Conservation (phyloP, 805 yeast species). For the Vanderwaltozyma yarrowii region DNA sequence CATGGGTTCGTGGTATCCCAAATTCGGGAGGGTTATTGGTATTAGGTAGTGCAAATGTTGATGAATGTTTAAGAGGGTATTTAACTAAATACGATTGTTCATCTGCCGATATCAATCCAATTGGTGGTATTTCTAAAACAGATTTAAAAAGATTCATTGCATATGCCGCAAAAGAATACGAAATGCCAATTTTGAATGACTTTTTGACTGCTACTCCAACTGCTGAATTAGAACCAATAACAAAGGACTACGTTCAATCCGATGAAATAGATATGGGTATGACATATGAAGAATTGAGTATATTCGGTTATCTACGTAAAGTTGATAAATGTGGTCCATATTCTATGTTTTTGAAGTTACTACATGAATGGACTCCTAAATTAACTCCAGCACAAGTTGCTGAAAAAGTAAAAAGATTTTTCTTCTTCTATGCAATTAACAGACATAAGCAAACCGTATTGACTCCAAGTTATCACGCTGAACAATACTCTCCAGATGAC, state of each 20-base stretch:
- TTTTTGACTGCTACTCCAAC: constrained; percentile 93
- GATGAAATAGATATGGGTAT: constrained; percentile 98
- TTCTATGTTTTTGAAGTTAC: constrained; percentile 81
- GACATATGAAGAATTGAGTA: constrained; percentile 87
- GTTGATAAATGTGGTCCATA: constrained; percentile 94
- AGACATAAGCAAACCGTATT: constrained; percentile 97
- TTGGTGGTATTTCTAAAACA: constrained; percentile 96
- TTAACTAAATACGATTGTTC: constrained; percentile 96
- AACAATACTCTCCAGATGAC: constrained; percentile 96
- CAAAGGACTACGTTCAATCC: constrained; percentile 83
- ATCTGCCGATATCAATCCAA: constrained; percentile 94
- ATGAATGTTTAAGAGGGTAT: constrained; percentile 92
- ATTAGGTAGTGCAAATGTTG: constrained; percentile 93
- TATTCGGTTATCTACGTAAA: constrained; percentile 85
- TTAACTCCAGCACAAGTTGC: constrained; percentile 80
- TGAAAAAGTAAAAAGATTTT: constrained; percentile 84
- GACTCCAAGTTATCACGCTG: constrained; percentile 97
- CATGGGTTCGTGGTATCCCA: constrained; percentile 78
- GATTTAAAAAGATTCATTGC: constrained; percentile 80
- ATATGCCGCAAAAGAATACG: constrained; percentile 61
- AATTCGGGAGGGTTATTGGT: constrained; percentile 67
- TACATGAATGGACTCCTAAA: constrained; percentile 86
- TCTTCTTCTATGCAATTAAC: constrained; percentile 88
- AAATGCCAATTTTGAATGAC: constrained; percentile 64
- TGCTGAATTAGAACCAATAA: constrained; percentile 95